Conservation (phyloP, 2,329 filamentous ascomycete genomes). For the Pochonia chlamydosporia region DNA sequence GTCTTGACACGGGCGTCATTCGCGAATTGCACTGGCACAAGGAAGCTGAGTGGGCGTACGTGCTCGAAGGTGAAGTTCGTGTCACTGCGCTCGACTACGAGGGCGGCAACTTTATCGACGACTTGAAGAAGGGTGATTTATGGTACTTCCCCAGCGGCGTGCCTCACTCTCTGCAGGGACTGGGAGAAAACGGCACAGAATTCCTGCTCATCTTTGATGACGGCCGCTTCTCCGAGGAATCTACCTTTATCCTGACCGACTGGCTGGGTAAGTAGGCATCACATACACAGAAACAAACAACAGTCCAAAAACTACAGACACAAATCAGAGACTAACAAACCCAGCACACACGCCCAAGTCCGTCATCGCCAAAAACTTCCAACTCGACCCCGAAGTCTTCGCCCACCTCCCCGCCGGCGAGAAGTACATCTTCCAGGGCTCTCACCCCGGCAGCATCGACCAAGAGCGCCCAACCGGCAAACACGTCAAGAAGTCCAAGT, state of each 20-base stretch:
- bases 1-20: slow-evolving; percentile 65
- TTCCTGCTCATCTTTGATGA: slow-evolving; percentile 45
- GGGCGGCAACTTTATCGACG: slow-evolving; percentile 71
- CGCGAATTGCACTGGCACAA: slow-evolving; percentile 79
- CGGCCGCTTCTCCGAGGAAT: slow-evolving; percentile 50
- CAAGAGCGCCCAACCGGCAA: slow-evolving; percentile 58
- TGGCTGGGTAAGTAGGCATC: slow-evolving; percentile 62
- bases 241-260: slow-evolving; percentile 68
- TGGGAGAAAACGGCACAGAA: slow-evolving; percentile 55
- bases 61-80: slow-evolving; percentile 64
- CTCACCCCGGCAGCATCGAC: slow-evolving; percentile 56
- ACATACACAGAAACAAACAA: too few species aligned
- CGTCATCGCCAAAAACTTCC: slow-evolving; percentile 70
- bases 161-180: slow-evolving; percentile 70
- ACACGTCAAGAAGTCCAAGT: slow-evolving; percentile 59
- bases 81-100: slow-evolving; percentile 70
- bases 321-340: background rate
- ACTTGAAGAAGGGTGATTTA: slow-evolving; percentile 68
- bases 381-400: slow-evolving; percentile 65
- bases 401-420: slow-evolving; percentile 59
- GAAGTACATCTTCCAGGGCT: slow-evolving; percentile 74
- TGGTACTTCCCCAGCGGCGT: slow-evolving; percentile 79
- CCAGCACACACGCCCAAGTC: slow-evolving; percentile 64
- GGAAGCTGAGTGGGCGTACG: slow-evolving; percentile 73
- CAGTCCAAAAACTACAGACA: background rate